These are phyloP conservation scores for Hypsizygus marmoreus DNA, from an alignment of 768 basidiomycete genomes.

Conservation along the genomic window DNA sequence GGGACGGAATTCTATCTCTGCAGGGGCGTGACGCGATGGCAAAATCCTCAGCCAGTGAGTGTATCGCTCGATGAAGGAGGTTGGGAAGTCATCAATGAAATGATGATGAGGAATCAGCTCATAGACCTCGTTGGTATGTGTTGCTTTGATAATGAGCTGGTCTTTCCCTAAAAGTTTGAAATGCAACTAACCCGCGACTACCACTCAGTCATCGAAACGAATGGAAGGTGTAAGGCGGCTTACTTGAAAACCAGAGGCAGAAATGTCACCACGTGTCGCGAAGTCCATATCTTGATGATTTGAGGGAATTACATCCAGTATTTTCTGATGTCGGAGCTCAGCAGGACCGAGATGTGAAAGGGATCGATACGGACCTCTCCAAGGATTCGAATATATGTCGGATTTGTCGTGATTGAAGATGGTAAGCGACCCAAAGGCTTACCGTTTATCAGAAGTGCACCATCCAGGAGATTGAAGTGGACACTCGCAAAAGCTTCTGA, in stretches of 20 bases:
- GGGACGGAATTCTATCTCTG: conserved; percentile 35
- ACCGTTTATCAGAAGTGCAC: conserved; percentile 43
- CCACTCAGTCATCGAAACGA: conserved; percentile 2
- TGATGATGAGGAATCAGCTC: conserved; percentile 36
- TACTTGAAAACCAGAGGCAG: conserved; percentile 16
- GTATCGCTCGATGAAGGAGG: conserved; percentile 26
- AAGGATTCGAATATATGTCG: conserved; percentile 37
- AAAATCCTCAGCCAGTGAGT: conserved; percentile 35
- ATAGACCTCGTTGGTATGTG: conserved; percentile 14
- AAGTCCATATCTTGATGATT: conserved; percentile 8
- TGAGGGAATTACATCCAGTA: conserved; percentile 9
- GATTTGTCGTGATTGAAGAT: conserved; percentile 27
- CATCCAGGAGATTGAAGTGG: conserved; percentile 41
- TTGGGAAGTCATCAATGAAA: conserved; percentile 31
- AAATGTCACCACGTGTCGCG: conserved; percentile 3
- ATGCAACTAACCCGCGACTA: conserved; percentile 26
- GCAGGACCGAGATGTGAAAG: not conserved
- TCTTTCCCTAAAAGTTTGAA: conserved; percentile 23
- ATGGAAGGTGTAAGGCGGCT: conserved; percentile 7
- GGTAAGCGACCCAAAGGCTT: conserved; percentile 41
- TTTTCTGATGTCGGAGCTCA: conserved; percentile 13
- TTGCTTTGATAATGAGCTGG: conserved; percentile 33
- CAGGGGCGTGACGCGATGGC: conserved; percentile 3
- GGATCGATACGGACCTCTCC: conserved; percentile 27
- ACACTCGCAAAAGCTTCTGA: conserved; percentile 16